Evolutionary conservation across 2,329 filamentous ascomycete genomes (phyloP).

Genomic region (Fusarium pseudograminearum): DNA sequence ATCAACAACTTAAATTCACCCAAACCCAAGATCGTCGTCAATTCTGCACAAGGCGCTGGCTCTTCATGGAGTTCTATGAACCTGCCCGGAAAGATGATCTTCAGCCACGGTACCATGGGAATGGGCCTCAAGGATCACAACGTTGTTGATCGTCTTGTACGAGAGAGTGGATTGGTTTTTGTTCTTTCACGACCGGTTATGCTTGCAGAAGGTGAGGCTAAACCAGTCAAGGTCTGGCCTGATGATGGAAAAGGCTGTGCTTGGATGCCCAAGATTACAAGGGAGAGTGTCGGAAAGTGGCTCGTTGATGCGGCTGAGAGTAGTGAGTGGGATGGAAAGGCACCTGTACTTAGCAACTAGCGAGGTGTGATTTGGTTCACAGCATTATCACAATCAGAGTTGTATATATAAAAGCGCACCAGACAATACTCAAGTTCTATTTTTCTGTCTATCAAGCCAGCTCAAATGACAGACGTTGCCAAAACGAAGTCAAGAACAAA

Average conservation of each 20-base stretch:
- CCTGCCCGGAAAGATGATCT: constrained; percentile 15
- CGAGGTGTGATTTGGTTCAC: accelerated
- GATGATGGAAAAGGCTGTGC: constrained; percentile 34
- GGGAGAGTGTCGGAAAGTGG: constrained; percentile 28
- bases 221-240: constrained; percentile 25
- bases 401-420: accelerated
- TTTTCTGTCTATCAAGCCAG: neutral
- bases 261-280: constrained; percentile 35
- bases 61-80: constrained; percentile 34
- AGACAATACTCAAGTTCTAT: neutral
- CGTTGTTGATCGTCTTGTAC: constrained; percentile 14
- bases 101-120: constrained; percentile 30
- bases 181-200: constrained; percentile 26
- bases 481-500: neutral
- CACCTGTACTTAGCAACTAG: constrained; percentile 29
- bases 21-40: constrained; percentile 19
- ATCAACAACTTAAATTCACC: neutral
- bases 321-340: constrained; percentile 12
- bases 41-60: constrained; percentile 15
- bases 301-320: constrained; percentile 24
- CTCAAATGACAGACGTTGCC: neutral
- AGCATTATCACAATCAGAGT: accelerated
- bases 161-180: constrained; percentile 12
- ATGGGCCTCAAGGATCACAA: constrained; percentile 29
- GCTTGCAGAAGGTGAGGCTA: constrained; percentile 17